Evolutionary conservation across 805 yeast species (phyloP).

Genomic region (Jamesozyma piceae): DNA sequence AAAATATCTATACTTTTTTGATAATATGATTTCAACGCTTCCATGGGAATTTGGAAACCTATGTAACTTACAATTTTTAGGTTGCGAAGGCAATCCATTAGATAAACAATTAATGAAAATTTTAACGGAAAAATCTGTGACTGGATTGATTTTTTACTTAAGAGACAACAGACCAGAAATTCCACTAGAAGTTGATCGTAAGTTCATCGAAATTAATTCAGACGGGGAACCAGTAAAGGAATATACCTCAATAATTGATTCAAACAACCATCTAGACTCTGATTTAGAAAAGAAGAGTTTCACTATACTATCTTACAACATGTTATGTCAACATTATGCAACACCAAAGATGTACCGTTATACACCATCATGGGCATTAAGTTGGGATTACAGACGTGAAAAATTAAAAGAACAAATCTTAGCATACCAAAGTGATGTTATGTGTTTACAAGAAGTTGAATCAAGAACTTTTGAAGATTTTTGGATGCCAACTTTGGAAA

Average conservation of each 20-base stretch:
- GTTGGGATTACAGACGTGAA: slow-evolving; percentile 84
- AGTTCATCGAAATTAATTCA: slow-evolving; percentile 71
- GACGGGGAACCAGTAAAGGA: slow-evolving; percentile 51
- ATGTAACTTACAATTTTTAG: slow-evolving; percentile 75
- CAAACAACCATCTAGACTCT: slow-evolving; percentile 16
- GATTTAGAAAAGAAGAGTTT: slow-evolving; percentile 37
- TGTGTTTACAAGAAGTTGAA: slow-evolving; percentile 95
- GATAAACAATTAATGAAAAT: slow-evolving; percentile 55
- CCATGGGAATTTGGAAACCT: slow-evolving; percentile 84
- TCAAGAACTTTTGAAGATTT: slow-evolving; percentile 74
- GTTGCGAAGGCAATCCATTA: slow-evolving; percentile 88
- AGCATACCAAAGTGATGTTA: slow-evolving; percentile 56
- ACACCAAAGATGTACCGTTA: slow-evolving; percentile 85
- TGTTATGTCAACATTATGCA: slow-evolving; percentile 92
- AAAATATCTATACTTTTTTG: slow-evolving; percentile 77
- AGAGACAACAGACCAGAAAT: slow-evolving; percentile 74
- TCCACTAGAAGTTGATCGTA: slow-evolving; percentile 61
- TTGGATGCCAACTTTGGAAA: slow-evolving; percentile 68
- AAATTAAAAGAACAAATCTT: slow-evolving; percentile 64
- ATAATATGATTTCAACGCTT: slow-evolving; percentile 63
- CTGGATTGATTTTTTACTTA: slow-evolving; percentile 67
- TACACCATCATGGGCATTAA: slow-evolving; percentile 95
- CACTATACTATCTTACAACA: slow-evolving; percentile 79
- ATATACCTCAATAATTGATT: slow-evolving; percentile 25
- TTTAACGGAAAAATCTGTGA: slow-evolving; percentile 73